Evolutionary conservation across 2,329 filamentous ascomycete genomes (phyloP).

Genomic region (Pseudocercospora macadamiae): DNA sequence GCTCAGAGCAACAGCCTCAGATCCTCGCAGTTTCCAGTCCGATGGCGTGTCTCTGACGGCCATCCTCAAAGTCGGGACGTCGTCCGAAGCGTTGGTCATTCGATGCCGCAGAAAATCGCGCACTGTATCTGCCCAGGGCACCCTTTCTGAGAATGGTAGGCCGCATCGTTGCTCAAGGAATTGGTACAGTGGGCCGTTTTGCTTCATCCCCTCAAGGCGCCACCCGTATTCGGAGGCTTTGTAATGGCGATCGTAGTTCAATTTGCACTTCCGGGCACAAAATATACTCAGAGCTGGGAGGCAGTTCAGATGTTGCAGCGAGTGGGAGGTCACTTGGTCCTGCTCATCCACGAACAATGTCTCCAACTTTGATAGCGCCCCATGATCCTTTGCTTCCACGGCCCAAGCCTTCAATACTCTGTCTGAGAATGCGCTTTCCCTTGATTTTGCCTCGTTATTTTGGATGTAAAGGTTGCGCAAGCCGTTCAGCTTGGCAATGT

Average conservation of each 20-base stretch:
- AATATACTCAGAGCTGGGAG: constrained; percentile 27
- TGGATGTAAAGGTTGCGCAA: constrained; percentile 23
- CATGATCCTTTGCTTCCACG: constrained; percentile 16
- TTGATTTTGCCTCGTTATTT: background rate
- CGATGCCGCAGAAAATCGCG: background rate
- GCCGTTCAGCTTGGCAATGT: constrained; percentile 20
- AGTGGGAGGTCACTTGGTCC: constrained; percentile 12
- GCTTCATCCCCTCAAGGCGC: background rate
- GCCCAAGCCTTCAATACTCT: constrained; percentile 29
- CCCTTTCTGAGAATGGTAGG: background rate
- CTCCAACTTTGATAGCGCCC: constrained; percentile 24
- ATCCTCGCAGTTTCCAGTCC: too few relatives aligned
- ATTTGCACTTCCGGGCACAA: constrained; percentile 12
- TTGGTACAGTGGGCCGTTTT: too few relatives aligned
- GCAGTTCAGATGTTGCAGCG: constrained; percentile 21
- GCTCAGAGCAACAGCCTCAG: background rate
- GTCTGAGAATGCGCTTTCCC: constrained; percentile 17
- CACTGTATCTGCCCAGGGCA: background rate
- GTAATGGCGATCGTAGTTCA: background rate
- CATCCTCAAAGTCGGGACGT: too few relatives aligned
- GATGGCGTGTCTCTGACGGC: too few relatives aligned
- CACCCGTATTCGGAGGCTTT: too few relatives aligned
- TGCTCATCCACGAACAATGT: constrained; percentile 23
- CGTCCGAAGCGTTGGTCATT: background rate
- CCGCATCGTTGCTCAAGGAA: too few relatives aligned